A percentile compares a stretch with the other conserved stretches of the same genome.
Conservation (phyloP, 345 rosid genomes). For the Corymbia maculata region DNA sequence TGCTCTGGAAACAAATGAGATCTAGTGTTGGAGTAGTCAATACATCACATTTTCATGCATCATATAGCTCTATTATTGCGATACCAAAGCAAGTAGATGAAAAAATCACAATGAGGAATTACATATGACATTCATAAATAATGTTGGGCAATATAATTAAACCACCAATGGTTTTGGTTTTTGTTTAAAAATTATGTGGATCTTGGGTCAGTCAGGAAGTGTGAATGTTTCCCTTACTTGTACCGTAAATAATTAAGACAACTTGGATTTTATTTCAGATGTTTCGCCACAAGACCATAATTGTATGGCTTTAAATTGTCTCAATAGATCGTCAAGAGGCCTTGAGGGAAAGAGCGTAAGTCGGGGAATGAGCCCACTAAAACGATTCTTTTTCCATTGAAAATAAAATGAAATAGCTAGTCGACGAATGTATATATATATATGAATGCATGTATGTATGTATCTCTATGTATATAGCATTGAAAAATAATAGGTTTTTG, state of each 20-base stretch:
- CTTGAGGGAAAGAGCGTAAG: background rate
- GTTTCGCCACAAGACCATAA: background rate
- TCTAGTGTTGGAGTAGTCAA: background rate
- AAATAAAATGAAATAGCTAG: background rate
- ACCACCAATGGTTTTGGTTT: background rate
- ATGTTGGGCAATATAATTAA: background rate
- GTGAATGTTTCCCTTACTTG: background rate
- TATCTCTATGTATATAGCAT: background rate
- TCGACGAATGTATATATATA: background rate
- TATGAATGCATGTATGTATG: too few species aligned
- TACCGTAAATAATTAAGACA: background rate
- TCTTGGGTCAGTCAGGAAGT: background rate
- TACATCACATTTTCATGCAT: background rate
- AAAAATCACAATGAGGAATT: background rate
- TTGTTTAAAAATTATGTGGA: background rate
- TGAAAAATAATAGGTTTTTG: background rate
- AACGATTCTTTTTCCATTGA: background rate
- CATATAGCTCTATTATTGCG: background rate
- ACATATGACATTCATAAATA: background rate
- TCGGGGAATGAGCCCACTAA: background rate
- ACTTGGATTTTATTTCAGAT: background rate
- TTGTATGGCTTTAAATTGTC: background rate
- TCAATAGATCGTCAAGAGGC: background rate
- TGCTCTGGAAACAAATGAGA: background rate
- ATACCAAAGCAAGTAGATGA: background rate